phyloP scores from a whole-genome alignment of 176 grass and related monocot species.

The Panicum miliaceum region DNA sequence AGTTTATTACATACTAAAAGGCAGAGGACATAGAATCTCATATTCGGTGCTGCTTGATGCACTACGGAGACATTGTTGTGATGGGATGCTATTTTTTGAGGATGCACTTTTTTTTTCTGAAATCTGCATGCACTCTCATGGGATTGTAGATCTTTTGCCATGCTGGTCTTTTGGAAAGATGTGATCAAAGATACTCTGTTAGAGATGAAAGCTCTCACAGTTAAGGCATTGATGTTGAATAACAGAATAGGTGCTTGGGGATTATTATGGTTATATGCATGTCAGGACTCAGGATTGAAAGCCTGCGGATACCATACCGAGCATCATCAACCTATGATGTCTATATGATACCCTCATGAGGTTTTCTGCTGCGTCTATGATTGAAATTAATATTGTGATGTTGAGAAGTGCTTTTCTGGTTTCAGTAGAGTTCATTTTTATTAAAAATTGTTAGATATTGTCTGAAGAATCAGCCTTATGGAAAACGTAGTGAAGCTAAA shows the following conservation, averaged over 20 bases:
- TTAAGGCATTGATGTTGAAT: background rate
- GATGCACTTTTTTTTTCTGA: no score
- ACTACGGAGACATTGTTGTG: no score
- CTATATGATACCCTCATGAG: background rate
- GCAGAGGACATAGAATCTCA: no score
- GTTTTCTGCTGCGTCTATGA: background rate
- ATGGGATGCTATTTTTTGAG: no score
- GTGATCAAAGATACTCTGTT: background rate
- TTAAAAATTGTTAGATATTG: background rate
- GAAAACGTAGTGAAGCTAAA: background rate
- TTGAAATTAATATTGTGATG: background rate
- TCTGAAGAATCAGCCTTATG: background rate
- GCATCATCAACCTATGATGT: background rate
- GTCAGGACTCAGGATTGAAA: background rate
- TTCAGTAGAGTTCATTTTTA: background rate
- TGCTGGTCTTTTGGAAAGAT: background rate
- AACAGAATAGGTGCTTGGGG: slow-evolving; percentile 1
- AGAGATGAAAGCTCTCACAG: background rate
- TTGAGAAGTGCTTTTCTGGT: slow-evolving; percentile 1
- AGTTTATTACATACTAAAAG: no score
- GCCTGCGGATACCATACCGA: background rate
- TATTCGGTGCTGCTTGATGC: no score
- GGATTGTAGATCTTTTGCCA: no score
- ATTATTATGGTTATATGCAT: background rate
- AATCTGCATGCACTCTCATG: no score